Percentiles rank a stretch among this genome's conserved stretches.
Evolutionary conservation across 768 basidiomycete species (phyloP).

Genomic region (Kwoniella botswanensis): DNA sequence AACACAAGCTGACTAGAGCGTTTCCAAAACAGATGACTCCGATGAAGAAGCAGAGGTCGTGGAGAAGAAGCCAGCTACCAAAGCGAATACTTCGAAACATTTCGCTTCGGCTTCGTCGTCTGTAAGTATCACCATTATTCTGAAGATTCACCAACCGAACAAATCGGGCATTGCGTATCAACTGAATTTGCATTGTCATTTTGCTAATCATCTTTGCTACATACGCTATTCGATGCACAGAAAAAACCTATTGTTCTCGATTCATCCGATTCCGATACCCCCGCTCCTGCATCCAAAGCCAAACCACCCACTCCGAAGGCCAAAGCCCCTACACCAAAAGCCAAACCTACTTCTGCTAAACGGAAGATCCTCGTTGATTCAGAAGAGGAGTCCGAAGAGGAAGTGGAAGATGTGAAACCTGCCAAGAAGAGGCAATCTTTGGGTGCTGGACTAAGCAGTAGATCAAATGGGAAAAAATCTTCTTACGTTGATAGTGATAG

Average conservation of each 20-base stretch:
- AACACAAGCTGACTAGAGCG: neutral
- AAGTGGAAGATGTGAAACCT: conserved; percentile 35
- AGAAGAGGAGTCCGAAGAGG: conserved; percentile 22
- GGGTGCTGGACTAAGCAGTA: conserved; percentile 16
- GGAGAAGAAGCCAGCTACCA: conserved; percentile 29
- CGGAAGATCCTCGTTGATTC: conserved; percentile 23
- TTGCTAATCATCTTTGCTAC: no score
- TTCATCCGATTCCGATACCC: conserved; percentile 25
- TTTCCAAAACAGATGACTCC: conserved; percentile 35
- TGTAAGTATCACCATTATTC: conserved; percentile 1
- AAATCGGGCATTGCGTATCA: neutral
- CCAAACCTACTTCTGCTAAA: conserved; percentile 17
- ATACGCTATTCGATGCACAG: conserved; percentile 4
- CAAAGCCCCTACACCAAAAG: conserved; percentile 8
- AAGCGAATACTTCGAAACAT: conserved; percentile 40
- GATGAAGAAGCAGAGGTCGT: conserved; percentile 41
- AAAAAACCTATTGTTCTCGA: conserved; percentile 33
- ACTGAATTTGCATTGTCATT: neutral
- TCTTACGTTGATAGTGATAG: conserved; percentile 14
- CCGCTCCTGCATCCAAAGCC: conserved; percentile 22
- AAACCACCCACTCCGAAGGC: conserved; percentile 17
- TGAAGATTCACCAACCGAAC: neutral
- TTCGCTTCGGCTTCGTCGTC: conserved; percentile 37
- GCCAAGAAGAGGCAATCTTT: conserved; percentile 39
- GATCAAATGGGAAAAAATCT: conserved; percentile 26